Base-by-base conservation (phyloP, 2,329 filamentous ascomycete species). In the Diplodia scrobiculata region DNA sequence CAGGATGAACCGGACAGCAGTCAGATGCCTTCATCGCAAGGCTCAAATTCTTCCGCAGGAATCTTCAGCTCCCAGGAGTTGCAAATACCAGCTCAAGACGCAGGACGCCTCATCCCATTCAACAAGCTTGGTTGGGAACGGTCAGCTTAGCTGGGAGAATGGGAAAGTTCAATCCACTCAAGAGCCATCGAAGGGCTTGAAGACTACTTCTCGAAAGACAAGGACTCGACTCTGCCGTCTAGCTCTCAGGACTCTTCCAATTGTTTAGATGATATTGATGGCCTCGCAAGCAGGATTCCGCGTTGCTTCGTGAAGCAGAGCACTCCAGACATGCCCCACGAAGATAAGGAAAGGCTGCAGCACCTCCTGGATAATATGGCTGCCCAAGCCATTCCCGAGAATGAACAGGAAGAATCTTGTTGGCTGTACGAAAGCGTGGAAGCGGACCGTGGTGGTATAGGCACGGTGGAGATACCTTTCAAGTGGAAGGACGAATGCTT, bases 401-500 rank as follows among this genome's bases (percentile, higher is more conserved):
- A 53, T 5, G 51, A 17, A 34, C 14, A 10, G 1, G 7, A 53
- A 1, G 51, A 32, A 9, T 14, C 0, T 9, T 53, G 51, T 25
- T 53, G 27, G 51, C 13, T 53, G n/a, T 53, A n/a, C 7, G 2
- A 19, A 17, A 10, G 14, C 5, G 13, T 27, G n/a, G 14, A 53
- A 9, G 27, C 25, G 1, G 19, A 25, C 19, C 1, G 7, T 32
- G 29, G 29, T 32, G 21, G 21, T 25, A n/a, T 19, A 19, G 50
- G 0, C 1, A 34, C 0, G 14, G 17, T 32, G 5, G 0, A 2
- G 1, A 34, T 5, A 32, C 2, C 13, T 9, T 19, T 55, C 3
- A 2, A 2, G 10, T 36, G 29, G 29, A 41, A 17, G 17, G 32
- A 55, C 17, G 17, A 13, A 3, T 2, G 7, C 0, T 32, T 0